These are phyloP conservation scores for Streptanthus diversifolius DNA, from an alignment of 345 rosid genomes.

Conservation along the genomic window DNA sequence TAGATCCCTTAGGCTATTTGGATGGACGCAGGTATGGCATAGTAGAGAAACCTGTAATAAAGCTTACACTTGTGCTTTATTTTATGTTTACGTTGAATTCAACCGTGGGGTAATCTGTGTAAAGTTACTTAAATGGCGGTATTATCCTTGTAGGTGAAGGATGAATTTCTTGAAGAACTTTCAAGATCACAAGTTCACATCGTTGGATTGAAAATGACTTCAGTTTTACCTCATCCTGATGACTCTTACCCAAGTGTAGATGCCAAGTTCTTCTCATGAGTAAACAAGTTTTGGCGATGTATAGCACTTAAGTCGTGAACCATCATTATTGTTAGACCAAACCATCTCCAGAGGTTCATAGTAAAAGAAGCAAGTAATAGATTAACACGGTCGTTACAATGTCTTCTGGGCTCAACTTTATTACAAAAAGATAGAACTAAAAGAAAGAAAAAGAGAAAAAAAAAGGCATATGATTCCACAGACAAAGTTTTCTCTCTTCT, in stretches of 20 bases:
- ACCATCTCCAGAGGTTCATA: neutral
- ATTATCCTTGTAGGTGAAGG: constrained; percentile 2
- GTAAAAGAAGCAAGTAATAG: neutral
- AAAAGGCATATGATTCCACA: constrained; percentile 23
- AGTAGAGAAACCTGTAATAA: neutral
- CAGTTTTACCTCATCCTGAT: constrained; percentile 19
- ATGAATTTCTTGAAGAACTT: constrained; percentile 30
- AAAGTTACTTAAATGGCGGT: neutral
- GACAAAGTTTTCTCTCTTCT: constrained; percentile 1
- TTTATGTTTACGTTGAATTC: neutral
- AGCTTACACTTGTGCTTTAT: neutral
- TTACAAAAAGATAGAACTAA: neutral
- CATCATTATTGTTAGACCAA: neutral
- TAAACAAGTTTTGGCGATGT: constrained; percentile 3
- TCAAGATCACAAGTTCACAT: constrained; percentile 34
- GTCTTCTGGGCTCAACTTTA: neutral
- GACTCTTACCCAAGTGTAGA: constrained; percentile 16
- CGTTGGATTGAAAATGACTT: constrained; percentile 33
- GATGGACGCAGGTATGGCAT: constrained; percentile 54
- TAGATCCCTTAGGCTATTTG: constrained; percentile 52
- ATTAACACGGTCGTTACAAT: neutral
- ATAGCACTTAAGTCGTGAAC: constrained; percentile 2
- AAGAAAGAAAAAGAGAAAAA: neutral
- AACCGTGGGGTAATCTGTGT: neutral
- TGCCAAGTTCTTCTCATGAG: constrained; percentile 24